phyloP scores from a whole-genome alignment of 75 land plant species.

The Pinus taeda region DNA sequence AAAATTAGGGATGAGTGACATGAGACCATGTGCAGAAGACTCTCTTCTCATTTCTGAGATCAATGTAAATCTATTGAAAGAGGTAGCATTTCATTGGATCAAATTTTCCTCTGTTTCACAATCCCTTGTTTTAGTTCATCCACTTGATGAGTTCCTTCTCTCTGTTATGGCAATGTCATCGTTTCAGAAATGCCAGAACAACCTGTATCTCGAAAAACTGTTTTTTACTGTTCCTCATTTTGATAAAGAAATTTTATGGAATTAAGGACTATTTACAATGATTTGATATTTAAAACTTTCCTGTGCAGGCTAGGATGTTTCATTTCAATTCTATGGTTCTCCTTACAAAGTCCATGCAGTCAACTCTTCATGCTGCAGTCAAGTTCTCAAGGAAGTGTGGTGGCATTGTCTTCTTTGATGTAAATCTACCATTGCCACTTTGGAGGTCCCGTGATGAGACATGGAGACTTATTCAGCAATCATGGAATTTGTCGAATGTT shows the following conservation, averaged over 20 bases:
- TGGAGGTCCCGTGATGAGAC: constrained; percentile 75
- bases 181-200: background rate
- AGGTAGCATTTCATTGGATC: constrained; percentile 38
- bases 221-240: background rate
- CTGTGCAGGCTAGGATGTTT: constrained; percentile 79
- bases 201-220: background rate
- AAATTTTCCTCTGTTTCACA: background rate
- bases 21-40: constrained; percentile 73
- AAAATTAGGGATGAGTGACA: constrained; percentile 43
- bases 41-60: constrained; percentile 59
- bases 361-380: constrained; percentile 62
- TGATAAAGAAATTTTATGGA: background rate
- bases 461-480: constrained; percentile 49
- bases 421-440: constrained; percentile 85
- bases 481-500: constrained; percentile 69
- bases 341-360: constrained; percentile 57
- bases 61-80: constrained; percentile 77
- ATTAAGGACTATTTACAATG: background rate
- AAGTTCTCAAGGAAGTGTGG: constrained; percentile 57
- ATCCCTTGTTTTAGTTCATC: background rate
- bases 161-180: background rate
- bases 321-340: constrained; percentile 81
- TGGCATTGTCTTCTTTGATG: constrained; percentile 69
- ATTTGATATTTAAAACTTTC: constrained; percentile 1
- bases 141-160: background rate